These are phyloP conservation scores for Phytophthora multivora DNA, from an alignment of 352 stramenopile species.

Conservation along the genomic window DNA sequence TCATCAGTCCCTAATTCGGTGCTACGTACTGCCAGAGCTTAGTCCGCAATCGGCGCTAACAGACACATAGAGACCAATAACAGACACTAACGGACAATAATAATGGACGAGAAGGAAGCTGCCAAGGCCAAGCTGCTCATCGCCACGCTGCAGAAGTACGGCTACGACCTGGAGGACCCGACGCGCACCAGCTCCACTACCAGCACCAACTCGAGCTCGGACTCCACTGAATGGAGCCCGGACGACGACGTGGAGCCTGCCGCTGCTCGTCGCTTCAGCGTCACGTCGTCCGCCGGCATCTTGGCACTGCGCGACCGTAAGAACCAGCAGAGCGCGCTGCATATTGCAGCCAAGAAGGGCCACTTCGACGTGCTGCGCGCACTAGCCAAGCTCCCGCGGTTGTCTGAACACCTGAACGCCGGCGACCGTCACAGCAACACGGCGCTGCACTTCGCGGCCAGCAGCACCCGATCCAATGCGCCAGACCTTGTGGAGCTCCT, in stretches of 20 bases:
- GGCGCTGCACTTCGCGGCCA: constrained; percentile 82
- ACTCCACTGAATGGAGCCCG: constrained; percentile 42
- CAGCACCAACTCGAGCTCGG: constrained; percentile 38
- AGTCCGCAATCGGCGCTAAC: constrained; percentile 23
- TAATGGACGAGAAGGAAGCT: constrained; percentile 56
- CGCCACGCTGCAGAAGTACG: constrained; percentile 83
- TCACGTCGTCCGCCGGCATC: constrained; percentile 59
- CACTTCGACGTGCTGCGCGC: constrained; percentile 81
- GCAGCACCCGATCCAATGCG: constrained; percentile 56
- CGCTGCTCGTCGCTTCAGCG: constrained; percentile 28
- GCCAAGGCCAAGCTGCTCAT: constrained; percentile 75
- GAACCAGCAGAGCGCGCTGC: constrained; percentile 85
- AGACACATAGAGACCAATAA: constrained; percentile 15
- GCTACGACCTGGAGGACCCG: constrained; percentile 72
- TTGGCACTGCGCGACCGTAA: constrained; percentile 80
- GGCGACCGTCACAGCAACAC: constrained; percentile 84
- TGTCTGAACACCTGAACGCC: constrained; percentile 74
- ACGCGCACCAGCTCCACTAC: constrained; percentile 26
- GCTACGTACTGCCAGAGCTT: constrained; percentile 9
- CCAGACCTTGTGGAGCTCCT: constrained; percentile 74
- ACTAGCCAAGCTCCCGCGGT: constrained; percentile 76
- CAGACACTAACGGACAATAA: neutral
- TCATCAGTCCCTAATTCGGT: constrained; percentile 10
- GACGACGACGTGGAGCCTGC: constrained; percentile 34
- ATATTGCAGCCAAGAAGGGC: constrained; percentile 85